Evolutionary conservation across 139 green algal genomes (phyloP), one percentile per base, ranked within the genome.

Genomic region (Pleodorina starrii): DNA sequence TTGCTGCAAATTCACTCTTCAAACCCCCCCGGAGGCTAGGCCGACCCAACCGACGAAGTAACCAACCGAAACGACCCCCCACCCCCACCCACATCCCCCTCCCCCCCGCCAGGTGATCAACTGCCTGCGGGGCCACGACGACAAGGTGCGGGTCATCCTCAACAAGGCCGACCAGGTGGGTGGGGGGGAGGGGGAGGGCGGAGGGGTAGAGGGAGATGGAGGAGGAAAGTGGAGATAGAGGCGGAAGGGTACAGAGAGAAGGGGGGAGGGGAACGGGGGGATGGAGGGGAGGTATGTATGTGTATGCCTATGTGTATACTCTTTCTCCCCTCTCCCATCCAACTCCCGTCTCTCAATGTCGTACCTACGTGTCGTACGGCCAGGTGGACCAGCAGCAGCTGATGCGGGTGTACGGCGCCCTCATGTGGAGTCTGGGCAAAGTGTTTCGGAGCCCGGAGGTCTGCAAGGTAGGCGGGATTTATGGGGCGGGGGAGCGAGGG

Each of bases 341-440:
- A 0, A 38, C 63, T 14, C 63, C 63, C n/a, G 4, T 35, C 69
- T 36, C n/a, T n/a, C n/a, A n/a, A n/a, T n/a, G n/a, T n/a, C n/a
- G n/a, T n/a, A n/a, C n/a, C n/a, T n/a, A n/a, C n/a, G n/a, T n/a
- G n/a, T n/a, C n/a, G n/a, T n/a, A n/a, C n/a, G n/a, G n/a, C 29
- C 74, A 82, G 74, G 95, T 98, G 80, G 95, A 97, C 90, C 91
- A 96, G 90, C 97, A 98, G 94, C 96, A 99, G 95, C 94, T 99
- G 74, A 99, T 99, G 98, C 94, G 97, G 25, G 98, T 99, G 84
- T 99, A 99, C 91, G 98, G 98, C 32, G 98, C 98, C 25, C 95
- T 99, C n/a, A 99, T 99, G 98, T 99, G 98, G 98, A 96, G 89
- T 59, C 92, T 99, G 60, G 96, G 97, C 81, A 99, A 99, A 88